These are phyloP conservation scores for Leccinum longicurvipes DNA, from an alignment of 768 basidiomycete species.

Conservation along the genomic window DNA sequence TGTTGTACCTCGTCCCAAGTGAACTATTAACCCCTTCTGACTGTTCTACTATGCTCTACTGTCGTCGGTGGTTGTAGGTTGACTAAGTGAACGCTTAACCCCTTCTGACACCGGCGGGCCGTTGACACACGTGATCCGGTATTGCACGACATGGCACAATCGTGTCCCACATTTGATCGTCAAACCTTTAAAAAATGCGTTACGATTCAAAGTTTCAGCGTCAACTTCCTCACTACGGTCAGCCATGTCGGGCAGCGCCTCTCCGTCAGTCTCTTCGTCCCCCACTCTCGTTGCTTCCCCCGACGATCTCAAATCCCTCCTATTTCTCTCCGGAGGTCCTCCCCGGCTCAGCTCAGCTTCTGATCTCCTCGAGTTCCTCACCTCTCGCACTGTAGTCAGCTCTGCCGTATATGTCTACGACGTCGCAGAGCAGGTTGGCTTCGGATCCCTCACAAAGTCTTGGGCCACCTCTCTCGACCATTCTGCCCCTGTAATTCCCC, in stretches of 20 bases:
- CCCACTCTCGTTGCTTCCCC: constrained; percentile 35
- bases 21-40: neutral
- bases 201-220: neutral
- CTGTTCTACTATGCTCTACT: too few species aligned
- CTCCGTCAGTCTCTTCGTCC: constrained; percentile 16
- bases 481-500: constrained; percentile 55
- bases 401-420: constrained; percentile 80
- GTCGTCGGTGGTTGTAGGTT: neutral
- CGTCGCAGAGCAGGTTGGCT: constrained; percentile 79
- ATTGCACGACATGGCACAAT: constrained; percentile 32
- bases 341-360: constrained; percentile 44
- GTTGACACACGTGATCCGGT: constrained; percentile 30
- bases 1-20: neutral
- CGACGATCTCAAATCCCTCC: constrained; percentile 29
- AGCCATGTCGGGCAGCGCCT: constrained; percentile 1
- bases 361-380: constrained; percentile 62
- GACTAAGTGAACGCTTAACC: too few species aligned
- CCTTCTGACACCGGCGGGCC: neutral
- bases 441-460: constrained; percentile 67
- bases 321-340: neutral
- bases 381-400: constrained; percentile 52
- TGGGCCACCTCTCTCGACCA: constrained; percentile 47
- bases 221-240: neutral
- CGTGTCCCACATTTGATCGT: constrained; percentile 18
- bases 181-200: constrained; percentile 3